A percentile compares a stretch with the other conserved stretches of the same genome.
Conservation (phyloP, 108 stramenopile species). For the Fistulifera solaris region DNA sequence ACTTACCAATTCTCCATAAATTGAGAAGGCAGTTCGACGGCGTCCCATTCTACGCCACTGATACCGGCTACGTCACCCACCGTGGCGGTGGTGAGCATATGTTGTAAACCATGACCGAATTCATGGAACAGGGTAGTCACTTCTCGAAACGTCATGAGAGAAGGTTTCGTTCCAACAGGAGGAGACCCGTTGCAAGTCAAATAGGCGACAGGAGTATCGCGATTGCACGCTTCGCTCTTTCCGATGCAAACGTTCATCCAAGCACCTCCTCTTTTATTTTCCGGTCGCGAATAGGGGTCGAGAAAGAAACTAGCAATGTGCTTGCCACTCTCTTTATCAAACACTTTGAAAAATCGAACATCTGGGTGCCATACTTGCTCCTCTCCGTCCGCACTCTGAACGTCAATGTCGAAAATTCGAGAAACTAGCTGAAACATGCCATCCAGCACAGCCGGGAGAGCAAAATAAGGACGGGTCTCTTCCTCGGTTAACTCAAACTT, state of each 20-base stretch:
- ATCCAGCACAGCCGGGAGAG: constrained; percentile 81
- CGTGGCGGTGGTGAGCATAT: constrained; percentile 79
- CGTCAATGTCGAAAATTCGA: constrained; percentile 84
- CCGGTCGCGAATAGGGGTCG: constrained; percentile 96
- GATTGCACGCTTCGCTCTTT: constrained; percentile 65
- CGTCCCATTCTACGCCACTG: constrained; percentile 97
- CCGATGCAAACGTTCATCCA: constrained; percentile 95
- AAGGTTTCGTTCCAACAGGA: constrained; percentile 89
- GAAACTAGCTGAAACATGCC: constrained; percentile 90
- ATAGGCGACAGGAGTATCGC: constrained; percentile 92
- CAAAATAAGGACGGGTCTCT: constrained; percentile 95
- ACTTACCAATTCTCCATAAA: constrained; percentile 99
- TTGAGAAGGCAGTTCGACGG: constrained; percentile 90
- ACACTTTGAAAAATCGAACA: constrained; percentile 91
- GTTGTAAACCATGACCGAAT: constrained; percentile 22
- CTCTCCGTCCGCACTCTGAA: constrained; percentile 79
- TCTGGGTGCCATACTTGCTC: constrained; percentile 94
- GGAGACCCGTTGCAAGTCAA: constrained; percentile 97
- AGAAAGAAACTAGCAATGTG: constrained; percentile 94
- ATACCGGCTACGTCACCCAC: constrained; percentile 97
- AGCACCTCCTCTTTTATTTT: constrained; percentile 94
- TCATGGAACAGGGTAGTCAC: constrained; percentile 98
- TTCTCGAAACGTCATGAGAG: constrained; percentile 98
- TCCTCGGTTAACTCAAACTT: constrained; percentile 93
- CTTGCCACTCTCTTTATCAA: constrained; percentile 71